These are phyloP conservation scores for Carex scoparia DNA, from an alignment of 176 grass and related monocot species.

Conservation along the genomic window DNA sequence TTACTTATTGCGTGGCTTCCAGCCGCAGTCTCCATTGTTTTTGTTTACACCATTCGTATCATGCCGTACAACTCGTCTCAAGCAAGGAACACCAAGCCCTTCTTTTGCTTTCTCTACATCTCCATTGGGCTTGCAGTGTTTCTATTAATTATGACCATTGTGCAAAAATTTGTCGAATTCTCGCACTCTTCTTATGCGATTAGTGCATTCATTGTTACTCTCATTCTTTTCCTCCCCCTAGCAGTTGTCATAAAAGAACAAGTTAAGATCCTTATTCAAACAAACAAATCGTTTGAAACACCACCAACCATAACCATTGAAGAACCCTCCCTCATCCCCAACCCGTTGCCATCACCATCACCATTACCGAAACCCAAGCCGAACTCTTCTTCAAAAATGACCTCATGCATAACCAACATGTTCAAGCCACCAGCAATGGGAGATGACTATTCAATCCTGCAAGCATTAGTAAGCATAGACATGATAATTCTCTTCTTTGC, in stretches of 20 bases:
- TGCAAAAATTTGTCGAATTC: conserved; percentile 33
- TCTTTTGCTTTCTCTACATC: conserved; percentile 85
- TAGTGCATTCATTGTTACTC: conserved; percentile 33
- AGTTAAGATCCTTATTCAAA: conserved; percentile 41
- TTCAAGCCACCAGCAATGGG: conserved; percentile 47
- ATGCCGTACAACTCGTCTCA: conserved; percentile 27
- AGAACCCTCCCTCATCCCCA: not conserved
- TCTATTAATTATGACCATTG: conserved; percentile 54
- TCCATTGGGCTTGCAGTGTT: conserved; percentile 59
- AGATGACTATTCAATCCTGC: conserved; percentile 64
- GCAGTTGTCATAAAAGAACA: conserved; percentile 61
- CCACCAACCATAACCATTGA: conserved; percentile 37
- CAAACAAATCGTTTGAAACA: conserved; percentile 14
- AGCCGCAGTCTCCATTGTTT: conserved; percentile 53
- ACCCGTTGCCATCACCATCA: not conserved
- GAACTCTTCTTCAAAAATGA: not conserved
- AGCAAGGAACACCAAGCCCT: conserved; percentile 31
- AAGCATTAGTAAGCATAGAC: conserved; percentile 59
- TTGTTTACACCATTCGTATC: conserved; percentile 69
- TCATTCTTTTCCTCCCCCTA: conserved; percentile 61
- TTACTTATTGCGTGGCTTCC: conserved; percentile 75
- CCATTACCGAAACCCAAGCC: not conserved
- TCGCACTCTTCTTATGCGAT: conserved; percentile 24
- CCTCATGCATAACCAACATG: conserved; percentile 22
- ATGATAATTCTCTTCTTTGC: conserved; percentile 66